A percentile compares a stretch with the other conserved stretches of the same genome.
Conservation (phyloP, 768 basidiomycete species). For the Paxillus ammoniavirescens region DNA sequence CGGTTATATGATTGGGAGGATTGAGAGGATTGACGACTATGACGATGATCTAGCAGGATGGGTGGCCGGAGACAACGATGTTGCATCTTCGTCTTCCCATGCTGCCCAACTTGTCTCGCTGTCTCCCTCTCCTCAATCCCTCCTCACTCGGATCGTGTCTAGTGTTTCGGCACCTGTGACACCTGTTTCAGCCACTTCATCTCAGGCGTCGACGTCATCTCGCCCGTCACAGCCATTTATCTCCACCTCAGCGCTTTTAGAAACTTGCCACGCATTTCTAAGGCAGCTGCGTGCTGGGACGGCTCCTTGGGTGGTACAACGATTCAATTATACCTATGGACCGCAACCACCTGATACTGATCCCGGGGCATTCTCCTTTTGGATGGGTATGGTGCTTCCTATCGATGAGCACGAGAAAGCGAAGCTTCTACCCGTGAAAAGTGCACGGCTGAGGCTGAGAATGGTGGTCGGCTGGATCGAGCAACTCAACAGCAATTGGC, state of each 20-base stretch:
- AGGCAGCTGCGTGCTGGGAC: conserved; percentile 62
- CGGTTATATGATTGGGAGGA: conserved; percentile 84
- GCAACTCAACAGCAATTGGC: conserved; percentile 61
- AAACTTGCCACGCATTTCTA: conserved; percentile 59
- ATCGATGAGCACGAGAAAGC: conserved; percentile 91
- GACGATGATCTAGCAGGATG: conserved; percentile 33
- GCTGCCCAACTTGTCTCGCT: not conserved
- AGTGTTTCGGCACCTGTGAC: conserved; percentile 9
- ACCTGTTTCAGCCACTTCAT: not conserved
- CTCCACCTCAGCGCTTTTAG: conserved; percentile 39
- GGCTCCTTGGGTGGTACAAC: conserved; percentile 92
- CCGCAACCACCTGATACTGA: conserved; percentile 63
- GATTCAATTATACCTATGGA: conserved; percentile 77
- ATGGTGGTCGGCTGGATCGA: conserved; percentile 97
- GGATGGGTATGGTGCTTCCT: conserved; percentile 88
- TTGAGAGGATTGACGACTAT: conserved; percentile 56
- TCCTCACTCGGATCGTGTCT: conserved; percentile 14
- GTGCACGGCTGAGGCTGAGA: conserved; percentile 71
- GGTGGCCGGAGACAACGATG: conserved; percentile 15
- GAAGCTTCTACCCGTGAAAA: conserved; percentile 80
- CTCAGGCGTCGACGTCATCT: conserved; percentile 3
- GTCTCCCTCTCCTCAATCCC: conserved; percentile 10
- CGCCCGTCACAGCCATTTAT: conserved; percentile 5
- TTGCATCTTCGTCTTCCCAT: conserved; percentile 9
- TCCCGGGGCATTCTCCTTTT: conserved; percentile 75